Evolutionary conservation across 805 yeast genomes (phyloP).

Genomic region (Yamadazyma insecticola): DNA sequence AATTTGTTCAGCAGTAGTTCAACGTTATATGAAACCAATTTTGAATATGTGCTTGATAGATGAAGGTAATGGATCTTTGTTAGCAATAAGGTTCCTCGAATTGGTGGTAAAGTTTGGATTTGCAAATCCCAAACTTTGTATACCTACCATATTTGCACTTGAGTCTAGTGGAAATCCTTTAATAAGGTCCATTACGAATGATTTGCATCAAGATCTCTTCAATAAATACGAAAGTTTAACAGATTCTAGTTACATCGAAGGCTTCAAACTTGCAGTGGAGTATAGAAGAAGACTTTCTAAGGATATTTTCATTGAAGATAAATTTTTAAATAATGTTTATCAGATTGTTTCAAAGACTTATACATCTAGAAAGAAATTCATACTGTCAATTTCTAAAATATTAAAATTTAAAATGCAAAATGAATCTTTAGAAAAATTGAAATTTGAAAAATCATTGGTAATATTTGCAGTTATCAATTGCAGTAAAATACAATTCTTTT

Average conservation of each 20-base stretch:
- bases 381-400: constrained; percentile 18
- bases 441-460: constrained; percentile 15
- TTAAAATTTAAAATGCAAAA: constrained; percentile 8
- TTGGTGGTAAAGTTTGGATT: constrained; percentile 60
- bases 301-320: constrained; percentile 21
- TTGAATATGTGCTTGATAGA: constrained; percentile 46
- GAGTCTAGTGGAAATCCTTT: constrained; percentile 46
- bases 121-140: constrained; percentile 68
- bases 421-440: constrained; percentile 7
- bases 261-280: constrained; percentile 49
- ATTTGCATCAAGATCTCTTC: constrained; percentile 51
- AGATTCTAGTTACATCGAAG: constrained; percentile 61
- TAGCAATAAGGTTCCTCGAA: constrained; percentile 53
- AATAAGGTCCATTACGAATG: constrained; percentile 45
- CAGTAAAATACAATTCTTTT: constrained; percentile 30
- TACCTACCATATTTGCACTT: constrained; percentile 67
- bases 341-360: constrained; percentile 34
- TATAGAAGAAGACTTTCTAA: constrained; percentile 30
- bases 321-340: constrained; percentile 38
- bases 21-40: constrained; percentile 50
- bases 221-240: constrained; percentile 70
- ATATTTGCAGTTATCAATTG: constrained; percentile 34
- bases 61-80: constrained; percentile 42
- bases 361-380: constrained; percentile 40
- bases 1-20: constrained; percentile 67